Evolutionary conservation across 345 rosid species (phyloP), one percentile per base, ranked within the genome.

Genomic region (Zanthoxylum bungeanum): DNA sequence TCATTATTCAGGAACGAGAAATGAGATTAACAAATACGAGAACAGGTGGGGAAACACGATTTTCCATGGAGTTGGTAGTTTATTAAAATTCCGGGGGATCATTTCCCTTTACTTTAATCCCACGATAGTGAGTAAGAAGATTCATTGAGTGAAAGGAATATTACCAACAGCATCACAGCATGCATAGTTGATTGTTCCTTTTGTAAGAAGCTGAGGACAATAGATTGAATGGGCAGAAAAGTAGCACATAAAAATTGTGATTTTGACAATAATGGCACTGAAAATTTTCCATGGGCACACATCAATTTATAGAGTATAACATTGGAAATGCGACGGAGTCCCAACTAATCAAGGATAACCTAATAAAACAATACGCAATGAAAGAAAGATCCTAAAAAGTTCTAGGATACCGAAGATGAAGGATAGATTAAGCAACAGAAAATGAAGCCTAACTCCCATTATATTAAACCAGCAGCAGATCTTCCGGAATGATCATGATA

Each of bases 341-440:
- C 81, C 73, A 34, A 77, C 64, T 69, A 76, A 63, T 79, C 56
- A 68, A 64, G 69, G 84, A 81, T 14, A 72, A 73, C 30, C 66
- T 24, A 72, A 62, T 59, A 74, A 66, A 78, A 80, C 69, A 82
- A 74, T 68, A 75, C 10, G 77, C 70, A 72, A 76, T 82, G 88
- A 82, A 79, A 69, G 88, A 79, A 74, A 77, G 86, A 78, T 81
- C 88, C 87, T 84, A 82, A 59, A 25, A 74, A 61, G 71, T 71
- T 84, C 81, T 79, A 80, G 70, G 89, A 80, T 76, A 76, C 68
- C 34, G 62, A 75, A 78, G 80, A 78, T 55, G 58, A 75, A 74
- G 78, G 72, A 72, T 49, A 44, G 77, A 63, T 74, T 47, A 72
- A 58, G 71, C 73, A 67, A 67, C 46, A 75, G 64, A 66, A 70